Conservation (phyloP, 495 filamentous ascomycete genomes). For the Rhypophila decipiens region DNA sequence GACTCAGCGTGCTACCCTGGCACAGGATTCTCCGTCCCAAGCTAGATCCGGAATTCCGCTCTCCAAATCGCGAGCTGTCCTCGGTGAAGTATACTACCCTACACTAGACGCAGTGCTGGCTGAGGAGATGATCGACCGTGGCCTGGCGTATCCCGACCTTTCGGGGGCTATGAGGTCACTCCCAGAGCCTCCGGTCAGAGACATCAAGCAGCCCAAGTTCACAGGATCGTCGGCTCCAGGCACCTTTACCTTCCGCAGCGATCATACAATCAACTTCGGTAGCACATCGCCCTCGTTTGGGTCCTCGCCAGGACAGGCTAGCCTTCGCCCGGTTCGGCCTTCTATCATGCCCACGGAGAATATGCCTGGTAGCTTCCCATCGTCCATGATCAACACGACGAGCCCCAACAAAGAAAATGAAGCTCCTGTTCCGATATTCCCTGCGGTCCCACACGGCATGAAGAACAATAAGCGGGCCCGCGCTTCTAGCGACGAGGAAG, state of each 20-base stretch:
- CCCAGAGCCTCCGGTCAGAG: constrained; percentile 19
- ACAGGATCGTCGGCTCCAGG: constrained; percentile 36
- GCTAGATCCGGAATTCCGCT: constrained; percentile 40
- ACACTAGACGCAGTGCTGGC: constrained; percentile 24
- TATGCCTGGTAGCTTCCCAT: constrained; percentile 49
- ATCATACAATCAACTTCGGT: constrained; percentile 50
- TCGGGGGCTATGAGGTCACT: constrained; percentile 28
- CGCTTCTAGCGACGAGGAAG: constrained; percentile 43
- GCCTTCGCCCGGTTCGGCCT: constrained; percentile 50
- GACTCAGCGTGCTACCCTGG: constrained; percentile 27
- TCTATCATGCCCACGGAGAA: constrained; percentile 36
- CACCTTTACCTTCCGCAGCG: constrained; percentile 55
- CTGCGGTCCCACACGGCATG: constrained; percentile 58
- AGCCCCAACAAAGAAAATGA: constrained; percentile 44
- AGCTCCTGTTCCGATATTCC: constrained; percentile 21
- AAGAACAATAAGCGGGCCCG: constrained; percentile 67
- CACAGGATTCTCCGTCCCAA: constrained; percentile 43
- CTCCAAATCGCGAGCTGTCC: constrained; percentile 27
- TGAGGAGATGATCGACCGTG: constrained; percentile 16
- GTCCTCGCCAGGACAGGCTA: constrained; percentile 45
- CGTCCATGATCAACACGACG: constrained; percentile 6
- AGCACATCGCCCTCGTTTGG: constrained; percentile 38
- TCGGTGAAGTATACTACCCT: constrained; percentile 29
- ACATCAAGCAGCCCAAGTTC: constrained; percentile 20
- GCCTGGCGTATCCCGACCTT: constrained; percentile 41